These are phyloP conservation scores for Calonectria crousiana DNA, from an alignment of 2,329 filamentous ascomycete genomes.

Conservation along the genomic window DNA sequence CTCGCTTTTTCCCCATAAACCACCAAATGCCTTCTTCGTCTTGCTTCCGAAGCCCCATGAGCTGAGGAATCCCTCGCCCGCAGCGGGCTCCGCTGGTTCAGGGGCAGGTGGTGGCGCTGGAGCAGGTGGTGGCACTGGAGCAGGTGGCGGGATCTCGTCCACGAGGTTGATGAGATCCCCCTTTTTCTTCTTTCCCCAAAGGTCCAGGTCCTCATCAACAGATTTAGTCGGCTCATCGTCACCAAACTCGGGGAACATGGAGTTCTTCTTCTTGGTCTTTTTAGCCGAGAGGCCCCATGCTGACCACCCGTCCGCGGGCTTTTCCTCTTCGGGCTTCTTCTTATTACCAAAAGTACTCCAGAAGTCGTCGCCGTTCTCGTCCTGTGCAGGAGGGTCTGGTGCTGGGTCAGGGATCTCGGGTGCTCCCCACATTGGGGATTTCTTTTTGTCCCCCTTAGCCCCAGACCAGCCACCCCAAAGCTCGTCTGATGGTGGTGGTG, in stretches of 20 bases:
- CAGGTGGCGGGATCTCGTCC: conserved; percentile 45
- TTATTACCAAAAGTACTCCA: conserved; percentile 41
- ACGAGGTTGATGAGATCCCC: conserved; percentile 55
- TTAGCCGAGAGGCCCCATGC: conserved; percentile 37
- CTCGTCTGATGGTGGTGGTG: conserved; percentile 39
- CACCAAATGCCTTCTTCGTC: conserved; percentile 50
- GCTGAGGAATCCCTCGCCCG: conserved; percentile 66
- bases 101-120: conserved; percentile 41
- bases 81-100: conserved; percentile 48
- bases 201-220: conserved; percentile 41
- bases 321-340: conserved; percentile 42
- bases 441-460: conserved; percentile 48
- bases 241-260: conserved; percentile 29
- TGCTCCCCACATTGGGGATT: conserved; percentile 41
- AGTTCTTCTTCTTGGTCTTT: conserved; percentile 41
- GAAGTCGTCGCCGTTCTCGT: conserved; percentile 40
- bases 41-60: conserved; percentile 68
- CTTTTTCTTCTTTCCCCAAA: conserved; percentile 55
- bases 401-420: conserved; percentile 37
- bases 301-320: conserved; percentile 35
- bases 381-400: conserved; percentile 37
- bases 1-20: conserved; percentile 53
- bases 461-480: conserved; percentile 43
- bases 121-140: background rate
- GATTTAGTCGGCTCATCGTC: conserved; percentile 30